Percentiles rank a stretch among this genome's conserved stretches.
phyloP scores from a whole-genome alignment of 1,284 basidiomycete species.

The Moniliophthora roreri region DNA sequence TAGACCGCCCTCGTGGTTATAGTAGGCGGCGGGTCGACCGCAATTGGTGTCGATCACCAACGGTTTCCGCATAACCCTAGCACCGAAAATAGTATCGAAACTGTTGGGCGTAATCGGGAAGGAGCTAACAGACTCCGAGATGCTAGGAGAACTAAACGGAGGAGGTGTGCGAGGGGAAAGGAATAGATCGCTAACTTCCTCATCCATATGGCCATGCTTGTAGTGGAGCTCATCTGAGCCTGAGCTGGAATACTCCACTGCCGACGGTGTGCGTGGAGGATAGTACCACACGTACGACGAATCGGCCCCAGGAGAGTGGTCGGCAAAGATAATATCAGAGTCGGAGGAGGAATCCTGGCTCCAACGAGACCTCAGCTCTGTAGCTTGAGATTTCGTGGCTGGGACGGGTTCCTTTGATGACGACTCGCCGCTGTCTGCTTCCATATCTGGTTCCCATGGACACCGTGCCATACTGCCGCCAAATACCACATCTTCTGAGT shows the following conservation, averaged over 20 bases:
- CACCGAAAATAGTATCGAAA: conserved; percentile 39
- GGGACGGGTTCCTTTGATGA: conserved; percentile 35
- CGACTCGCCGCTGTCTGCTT: conserved; percentile 54
- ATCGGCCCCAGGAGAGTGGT: conserved; percentile 33
- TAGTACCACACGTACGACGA: conserved; percentile 33
- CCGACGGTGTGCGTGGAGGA: conserved; percentile 39
- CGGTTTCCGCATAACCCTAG: conserved; percentile 37
- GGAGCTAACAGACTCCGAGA: conserved; percentile 42
- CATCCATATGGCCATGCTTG: conserved; percentile 10
- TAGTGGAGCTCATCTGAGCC: conserved; percentile 27
- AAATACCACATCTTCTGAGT: conserved; percentile 72
- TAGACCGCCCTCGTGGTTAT: conserved; percentile 41
- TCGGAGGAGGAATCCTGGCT: conserved; percentile 55
- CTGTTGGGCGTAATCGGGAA: conserved; percentile 51
- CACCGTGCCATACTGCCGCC: conserved; percentile 83
- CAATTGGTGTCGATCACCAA: conserved; percentile 64
- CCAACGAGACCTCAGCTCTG: conserved; percentile 49
- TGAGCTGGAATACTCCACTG: conserved; percentile 38
- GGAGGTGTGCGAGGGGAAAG: conserved; percentile 31
- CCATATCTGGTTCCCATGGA: conserved; percentile 75
- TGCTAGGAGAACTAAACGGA: conserved; percentile 25
- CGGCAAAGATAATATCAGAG: conserved; percentile 62
- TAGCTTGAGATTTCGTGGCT: conserved; percentile 29
- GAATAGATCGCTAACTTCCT: conserved; percentile 32
- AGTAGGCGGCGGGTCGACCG: conserved; percentile 50